These are phyloP conservation scores for Alternaria sp. DNA, from an alignment of 2,329 filamentous ascomycete genomes.

Conservation along the genomic window DNA sequence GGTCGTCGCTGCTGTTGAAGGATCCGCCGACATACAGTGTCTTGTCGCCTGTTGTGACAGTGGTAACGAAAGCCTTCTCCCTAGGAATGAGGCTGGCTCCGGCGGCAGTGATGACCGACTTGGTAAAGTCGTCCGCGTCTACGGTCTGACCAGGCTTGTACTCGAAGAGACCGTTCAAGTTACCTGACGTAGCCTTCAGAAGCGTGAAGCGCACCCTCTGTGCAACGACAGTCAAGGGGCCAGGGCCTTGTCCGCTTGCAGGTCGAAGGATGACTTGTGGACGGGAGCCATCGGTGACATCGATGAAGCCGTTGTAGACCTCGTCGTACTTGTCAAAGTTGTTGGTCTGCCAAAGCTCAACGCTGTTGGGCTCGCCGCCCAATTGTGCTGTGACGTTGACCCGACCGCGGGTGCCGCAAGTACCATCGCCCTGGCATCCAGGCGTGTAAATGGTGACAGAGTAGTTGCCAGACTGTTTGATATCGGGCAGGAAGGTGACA, in stretches of 20 bases:
- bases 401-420: conserved; percentile 76
- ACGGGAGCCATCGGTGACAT: conserved; percentile 77
- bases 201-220: conserved; percentile 82
- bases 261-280: conserved; percentile 81
- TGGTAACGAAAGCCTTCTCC: conserved; percentile 69
- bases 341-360: conserved; percentile 85
- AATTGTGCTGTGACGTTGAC: conserved; percentile 81
- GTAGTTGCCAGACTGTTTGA: conserved; percentile 90
- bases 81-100: conserved; percentile 68
- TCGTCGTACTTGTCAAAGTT: conserved; percentile 96
- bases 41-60: conserved; percentile 69
- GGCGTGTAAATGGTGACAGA: conserved; percentile 90
- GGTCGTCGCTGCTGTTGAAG: conserved; percentile 67
- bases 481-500: conserved; percentile 82
- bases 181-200: conserved; percentile 74
- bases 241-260: conserved; percentile 63
- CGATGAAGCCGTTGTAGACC: conserved; percentile 84
- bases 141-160: conserved; percentile 73
- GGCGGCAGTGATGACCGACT: conserved; percentile 77
- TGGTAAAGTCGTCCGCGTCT: conserved; percentile 68
- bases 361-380: conserved; percentile 57
- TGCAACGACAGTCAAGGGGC: conserved; percentile 77
- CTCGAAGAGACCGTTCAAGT: conserved; percentile 89
- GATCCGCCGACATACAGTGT: conserved; percentile 78
- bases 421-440: conserved; percentile 80